Evolutionary conservation across 1,284 basidiomycete genomes (phyloP).

Genomic region (Leccinum griseonigrum): DNA sequence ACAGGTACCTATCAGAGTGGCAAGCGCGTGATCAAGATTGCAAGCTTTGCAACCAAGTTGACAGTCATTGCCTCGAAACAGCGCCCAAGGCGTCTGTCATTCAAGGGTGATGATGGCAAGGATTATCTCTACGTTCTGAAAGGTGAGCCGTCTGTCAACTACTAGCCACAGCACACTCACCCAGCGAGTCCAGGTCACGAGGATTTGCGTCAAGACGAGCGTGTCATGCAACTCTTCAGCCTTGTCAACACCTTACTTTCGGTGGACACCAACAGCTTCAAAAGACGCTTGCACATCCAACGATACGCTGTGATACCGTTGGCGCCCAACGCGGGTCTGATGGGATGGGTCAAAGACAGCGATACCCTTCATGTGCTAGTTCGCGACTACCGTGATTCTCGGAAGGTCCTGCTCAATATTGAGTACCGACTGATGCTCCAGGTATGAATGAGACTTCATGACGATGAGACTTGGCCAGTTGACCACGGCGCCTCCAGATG

Average conservation of each 20-base stretch:
- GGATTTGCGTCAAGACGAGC: slow-evolving; percentile 97
- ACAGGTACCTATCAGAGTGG: slow-evolving; percentile 93
- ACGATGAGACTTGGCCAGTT: neutral
- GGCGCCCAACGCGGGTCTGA: slow-evolving; percentile 92
- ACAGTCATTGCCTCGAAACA: slow-evolving; percentile 98
- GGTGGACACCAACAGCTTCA: slow-evolving; percentile 94
- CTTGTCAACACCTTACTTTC: slow-evolving; percentile 95
- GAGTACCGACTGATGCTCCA: slow-evolving; percentile 98
- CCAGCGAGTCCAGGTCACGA: slow-evolving; percentile 73
- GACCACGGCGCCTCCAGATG: slow-evolving; percentile 61
- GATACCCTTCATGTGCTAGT: slow-evolving; percentile 99
- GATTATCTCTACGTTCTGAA: slow-evolving; percentile 95
- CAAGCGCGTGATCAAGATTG: slow-evolving; percentile 82
- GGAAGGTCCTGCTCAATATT: slow-evolving; percentile 97
- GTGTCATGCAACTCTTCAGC: slow-evolving; percentile 99
- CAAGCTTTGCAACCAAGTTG: slow-evolving; percentile 82
- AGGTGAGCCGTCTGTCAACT: slow-evolving; percentile 43
- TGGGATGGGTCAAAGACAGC: slow-evolving; percentile 96
- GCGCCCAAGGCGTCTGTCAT: slow-evolving; percentile 85
- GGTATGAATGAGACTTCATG: slow-evolving; percentile 43
- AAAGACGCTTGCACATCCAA: slow-evolving; percentile 94
- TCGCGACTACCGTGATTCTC: slow-evolving; percentile 90
- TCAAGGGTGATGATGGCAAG: slow-evolving; percentile 90
- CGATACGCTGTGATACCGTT: slow-evolving; percentile 93
- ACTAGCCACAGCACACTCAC: slow-evolving; percentile 4